Conservation (phyloP, 2,329 filamentous ascomycete species). For the Dothidotthia symphoricarpi region DNA sequence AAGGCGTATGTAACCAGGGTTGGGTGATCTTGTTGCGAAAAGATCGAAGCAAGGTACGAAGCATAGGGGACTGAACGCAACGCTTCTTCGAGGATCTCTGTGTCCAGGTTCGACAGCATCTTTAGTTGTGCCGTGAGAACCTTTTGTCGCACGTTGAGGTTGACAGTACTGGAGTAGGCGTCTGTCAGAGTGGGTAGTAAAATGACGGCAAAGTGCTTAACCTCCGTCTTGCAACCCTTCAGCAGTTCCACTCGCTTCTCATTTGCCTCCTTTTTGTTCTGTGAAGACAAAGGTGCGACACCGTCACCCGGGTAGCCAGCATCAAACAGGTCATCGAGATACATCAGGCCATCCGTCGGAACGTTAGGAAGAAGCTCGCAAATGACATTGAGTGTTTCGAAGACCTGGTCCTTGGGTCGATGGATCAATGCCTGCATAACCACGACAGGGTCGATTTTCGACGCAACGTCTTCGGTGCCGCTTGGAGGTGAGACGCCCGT, state of each 20-base stretch:
- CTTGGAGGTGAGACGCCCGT: slow-evolving; percentile 90
- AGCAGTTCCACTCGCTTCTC: slow-evolving; percentile 82
- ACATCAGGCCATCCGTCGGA: slow-evolving; percentile 56
- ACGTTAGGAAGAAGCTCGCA: slow-evolving; percentile 86
- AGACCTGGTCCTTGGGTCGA: slow-evolving; percentile 90
- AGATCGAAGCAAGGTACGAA: slow-evolving; percentile 89
- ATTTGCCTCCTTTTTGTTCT: slow-evolving; percentile 60
- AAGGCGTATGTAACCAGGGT: slow-evolving; percentile 82
- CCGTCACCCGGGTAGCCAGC: slow-evolving; percentile 51
- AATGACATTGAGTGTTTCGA: slow-evolving; percentile 95
- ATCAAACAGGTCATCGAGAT: slow-evolving; percentile 52
- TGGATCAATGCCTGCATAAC: slow-evolving; percentile 99
- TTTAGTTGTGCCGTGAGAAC: slow-evolving; percentile 94
- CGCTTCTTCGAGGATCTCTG: slow-evolving; percentile 77
- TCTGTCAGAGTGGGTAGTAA: slow-evolving; percentile 93
- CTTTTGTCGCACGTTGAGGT: slow-evolving; percentile 89
- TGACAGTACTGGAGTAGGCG: slow-evolving; percentile 96
- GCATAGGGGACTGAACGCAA: slow-evolving; percentile 88
- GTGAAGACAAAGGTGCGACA: slow-evolving; percentile 44
- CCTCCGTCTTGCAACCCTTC: slow-evolving; percentile 77
- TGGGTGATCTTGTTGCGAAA: slow-evolving; percentile 92
- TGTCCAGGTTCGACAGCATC: slow-evolving; percentile 95
- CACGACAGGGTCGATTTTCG: slow-evolving; percentile 90
- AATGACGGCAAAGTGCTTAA: slow-evolving; percentile 89
- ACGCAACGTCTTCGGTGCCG: slow-evolving; percentile 72